Conservation (phyloP, 2,329 filamentous ascomycete species). For the Aureobasidium zeae region DNA sequence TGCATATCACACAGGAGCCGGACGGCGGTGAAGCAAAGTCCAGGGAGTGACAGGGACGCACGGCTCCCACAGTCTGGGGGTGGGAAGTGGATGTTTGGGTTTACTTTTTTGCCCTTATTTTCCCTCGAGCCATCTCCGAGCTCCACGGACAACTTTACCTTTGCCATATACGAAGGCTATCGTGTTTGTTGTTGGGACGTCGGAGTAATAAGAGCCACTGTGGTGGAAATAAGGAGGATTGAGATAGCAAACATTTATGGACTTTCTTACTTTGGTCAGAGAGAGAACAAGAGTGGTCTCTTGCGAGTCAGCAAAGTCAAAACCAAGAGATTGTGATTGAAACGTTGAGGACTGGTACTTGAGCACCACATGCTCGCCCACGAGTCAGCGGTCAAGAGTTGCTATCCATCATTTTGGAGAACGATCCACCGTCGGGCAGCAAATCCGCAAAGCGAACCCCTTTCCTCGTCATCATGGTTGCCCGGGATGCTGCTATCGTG, state of each 20-base stretch:
- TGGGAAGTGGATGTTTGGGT: conserved; percentile 10
- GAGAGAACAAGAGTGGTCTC: not conserved
- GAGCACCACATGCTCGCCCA: not conserved
- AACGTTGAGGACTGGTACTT: conserved; percentile 4
- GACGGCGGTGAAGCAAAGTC: conserved; percentile 5
- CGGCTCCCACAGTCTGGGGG: conserved; percentile 10
- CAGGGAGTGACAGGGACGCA: conserved; percentile 11
- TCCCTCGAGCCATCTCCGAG: no score
- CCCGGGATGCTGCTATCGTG: conserved; percentile 1
- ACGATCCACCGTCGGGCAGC: no score
- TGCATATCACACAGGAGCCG: conserved; percentile 8
- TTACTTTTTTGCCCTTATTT: not conserved
- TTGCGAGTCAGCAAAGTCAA: conserved; percentile 10
- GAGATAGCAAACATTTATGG: conserved; percentile 2
- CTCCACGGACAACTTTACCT: no score
- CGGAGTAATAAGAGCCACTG: conserved; percentile 1
- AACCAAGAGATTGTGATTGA: not conserved
- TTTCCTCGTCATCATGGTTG: not conserved
- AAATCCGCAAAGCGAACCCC: conserved; percentile 3
- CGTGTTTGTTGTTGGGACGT: not conserved
- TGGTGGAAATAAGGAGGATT: not conserved
- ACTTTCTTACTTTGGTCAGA: no score
- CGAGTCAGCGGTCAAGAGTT: conserved; percentile 8
- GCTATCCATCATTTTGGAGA: no score
- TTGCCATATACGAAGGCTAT: conserved; percentile 6